Evolutionary conservation across 176 grass and related monocot genomes (phyloP), one percentile per base, ranked within the genome.

Genomic region (Thalia dealbata): DNA sequence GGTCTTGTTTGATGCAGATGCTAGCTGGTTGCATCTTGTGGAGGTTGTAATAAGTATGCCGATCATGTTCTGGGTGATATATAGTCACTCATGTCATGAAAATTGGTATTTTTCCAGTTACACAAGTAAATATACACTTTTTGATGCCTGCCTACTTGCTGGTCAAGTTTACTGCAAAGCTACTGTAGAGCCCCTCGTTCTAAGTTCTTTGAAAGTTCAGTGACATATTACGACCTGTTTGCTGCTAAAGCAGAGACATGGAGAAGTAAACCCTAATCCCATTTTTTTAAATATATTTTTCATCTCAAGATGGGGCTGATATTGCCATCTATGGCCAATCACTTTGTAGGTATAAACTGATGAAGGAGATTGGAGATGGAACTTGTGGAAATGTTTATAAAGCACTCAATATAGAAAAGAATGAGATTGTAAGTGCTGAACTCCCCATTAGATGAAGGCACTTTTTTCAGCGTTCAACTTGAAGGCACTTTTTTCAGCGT

Each of bases 381-480:
- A 91, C 92, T 1, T 91, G 92, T 76, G 92, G 92, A 82, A 85
- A 83, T 79, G 92, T 96, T 75, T 96, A 86, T 67, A 96, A 85
- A 78, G 88, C 91, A 70, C 82, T 77, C 71, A 85, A 86, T 69
- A 59, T 80, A 82, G 85, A 88, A 82, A 96, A 86, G 78, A 91
- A 86, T 46, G 88, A 96, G 82, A 86, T 82, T 80, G 91, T 96
- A 84, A 86, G 83, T 91, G 14, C 68, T 42, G 21, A 14, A 48
- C 13, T 79, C 27, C 24, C 38, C 19, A 29, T 8, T 10, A 26
- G 42, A 19, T 22, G 22, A 64, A 7, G 42, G 18, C 72, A 64
- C 62, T 8, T 81, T 54, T 42, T 1, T 23, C 19, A 51, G n/a
- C 15, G 23, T 38, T 62, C 21, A 45, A 38, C 24, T 12, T 70